Percentiles rank a stretch among this genome's conserved stretches.
These are phyloP conservation scores for Xylaria hypoxylon DNA, from an alignment of 2,329 filamentous ascomycete species.

Conservation along the genomic window DNA sequence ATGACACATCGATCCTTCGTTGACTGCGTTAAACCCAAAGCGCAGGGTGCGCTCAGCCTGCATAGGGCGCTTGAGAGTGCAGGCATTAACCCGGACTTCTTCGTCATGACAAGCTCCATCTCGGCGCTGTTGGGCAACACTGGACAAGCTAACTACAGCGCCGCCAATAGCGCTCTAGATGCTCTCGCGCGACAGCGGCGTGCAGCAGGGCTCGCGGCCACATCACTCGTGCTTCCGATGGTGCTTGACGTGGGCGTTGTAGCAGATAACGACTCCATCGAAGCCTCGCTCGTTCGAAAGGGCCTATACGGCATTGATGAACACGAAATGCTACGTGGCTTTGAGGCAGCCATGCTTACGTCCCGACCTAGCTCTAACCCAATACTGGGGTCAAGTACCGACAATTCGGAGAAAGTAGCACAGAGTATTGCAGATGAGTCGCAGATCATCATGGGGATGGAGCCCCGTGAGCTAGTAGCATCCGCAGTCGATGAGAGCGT, in stretches of 20 bases:
- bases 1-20: conserved; percentile 25
- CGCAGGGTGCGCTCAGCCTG: conserved; percentile 32
- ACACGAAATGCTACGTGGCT: conserved; percentile 44
- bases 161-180: conserved; percentile 43
- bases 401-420: neutral
- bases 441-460: conserved; percentile 42
- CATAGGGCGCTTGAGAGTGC: conserved; percentile 29
- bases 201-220: conserved; percentile 29
- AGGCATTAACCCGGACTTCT: conserved; percentile 40
- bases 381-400: neutral
- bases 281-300: conserved; percentile 43
- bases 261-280: conserved; percentile 41
- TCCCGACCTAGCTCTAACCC: conserved; percentile 1
- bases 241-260: conserved; percentile 44
- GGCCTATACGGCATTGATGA: conserved; percentile 51
- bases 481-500: conserved; percentile 33
- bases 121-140: conserved; percentile 40
- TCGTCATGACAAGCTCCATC: conserved; percentile 46
- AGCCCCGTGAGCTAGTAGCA: conserved; percentile 38
- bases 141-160: conserved; percentile 43
- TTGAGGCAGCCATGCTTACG: conserved; percentile 46
- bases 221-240: conserved; percentile 43
- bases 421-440: conserved; percentile 13
- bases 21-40: conserved; percentile 37
- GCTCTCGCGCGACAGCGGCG: conserved; percentile 38